Conservation (phyloP, 2,329 filamentous ascomycete species). For the Sphaerulina populicola region DNA sequence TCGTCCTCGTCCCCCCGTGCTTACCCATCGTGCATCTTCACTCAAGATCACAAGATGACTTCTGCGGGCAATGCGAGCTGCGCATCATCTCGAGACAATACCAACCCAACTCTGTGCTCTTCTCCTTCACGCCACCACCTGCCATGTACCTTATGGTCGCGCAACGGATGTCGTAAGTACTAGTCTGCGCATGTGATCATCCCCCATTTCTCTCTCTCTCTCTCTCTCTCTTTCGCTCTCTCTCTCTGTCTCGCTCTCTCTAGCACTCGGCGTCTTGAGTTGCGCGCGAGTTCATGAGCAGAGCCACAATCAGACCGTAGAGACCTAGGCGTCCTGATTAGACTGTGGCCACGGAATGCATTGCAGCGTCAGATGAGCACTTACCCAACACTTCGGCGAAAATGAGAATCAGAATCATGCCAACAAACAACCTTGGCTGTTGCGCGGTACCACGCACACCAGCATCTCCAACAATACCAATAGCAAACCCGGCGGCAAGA, state of each 20-base stretch:
- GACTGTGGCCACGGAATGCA: neutral
- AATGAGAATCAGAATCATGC: slow-evolving; percentile 99
- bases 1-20: neutral
- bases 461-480: slow-evolving; percentile 60
- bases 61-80: slow-evolving; percentile 1
- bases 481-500: slow-evolving; percentile 40
- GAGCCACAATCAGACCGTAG: slow-evolving; percentile 95
- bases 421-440: slow-evolving; percentile 80
- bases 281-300: slow-evolving; percentile 98
- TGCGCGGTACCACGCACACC: slow-evolving; percentile 81
- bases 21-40: slow-evolving; percentile 11
- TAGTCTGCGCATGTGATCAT: slow-evolving; percentile 40
- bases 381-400: slow-evolving; percentile 96
- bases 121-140: neutral
- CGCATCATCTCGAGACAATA: slow-evolving; percentile 1
- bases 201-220: slow-evolving; percentile 47
- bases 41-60: slow-evolving; percentile 7
- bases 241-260: slow-evolving; percentile 47
- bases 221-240: slow-evolving; percentile 46
- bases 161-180: slow-evolving; percentile 21
- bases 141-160: slow-evolving; percentile 5
- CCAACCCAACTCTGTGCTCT: neutral
- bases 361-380: slow-evolving; percentile 30
- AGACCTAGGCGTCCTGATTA: slow-evolving; percentile 56
- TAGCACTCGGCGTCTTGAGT: slow-evolving; percentile 50